Percentiles rank a stretch among this genome's conserved stretches.
Evolutionary conservation across 768 basidiomycete genomes (phyloP).

Genomic region (Hygrophoropsis aurantiaca): DNA sequence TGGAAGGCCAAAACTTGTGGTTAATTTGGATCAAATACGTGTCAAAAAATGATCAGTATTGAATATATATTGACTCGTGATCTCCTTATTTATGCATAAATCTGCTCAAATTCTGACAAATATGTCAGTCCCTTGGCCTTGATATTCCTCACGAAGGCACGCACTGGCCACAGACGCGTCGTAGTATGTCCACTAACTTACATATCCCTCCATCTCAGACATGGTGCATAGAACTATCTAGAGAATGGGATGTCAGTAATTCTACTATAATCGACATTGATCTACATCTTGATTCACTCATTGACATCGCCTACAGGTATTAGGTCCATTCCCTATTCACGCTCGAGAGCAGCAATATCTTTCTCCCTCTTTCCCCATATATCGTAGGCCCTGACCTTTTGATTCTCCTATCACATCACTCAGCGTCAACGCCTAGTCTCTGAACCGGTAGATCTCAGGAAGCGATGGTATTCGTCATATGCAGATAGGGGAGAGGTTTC

Average conservation of each 20-base stretch:
- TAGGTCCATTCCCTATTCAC: constrained; percentile 83
- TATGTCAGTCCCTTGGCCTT: no score
- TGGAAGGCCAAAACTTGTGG: no score
- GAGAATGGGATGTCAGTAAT: constrained; percentile 24
- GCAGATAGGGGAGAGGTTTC: constrained; percentile 59
- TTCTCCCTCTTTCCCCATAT: constrained; percentile 73
- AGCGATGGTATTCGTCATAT: constrained; percentile 65
- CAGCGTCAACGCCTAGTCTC: constrained; percentile 39
- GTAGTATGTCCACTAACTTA: no score
- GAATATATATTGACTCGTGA: no score
- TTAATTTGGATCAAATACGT: no score
- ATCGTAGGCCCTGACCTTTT: constrained; percentile 42
- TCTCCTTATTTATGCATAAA: no score
- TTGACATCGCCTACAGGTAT: constrained; percentile 42
- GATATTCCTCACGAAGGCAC: no score
- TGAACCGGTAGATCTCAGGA: constrained; percentile 46
- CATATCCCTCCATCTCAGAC: background rate
- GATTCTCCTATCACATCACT: constrained; percentile 2
- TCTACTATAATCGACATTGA: background rate
- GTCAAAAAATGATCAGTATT: no score
- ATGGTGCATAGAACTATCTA: constrained; percentile 21
- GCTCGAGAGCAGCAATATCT: constrained; percentile 82
- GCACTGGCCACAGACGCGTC: no score
- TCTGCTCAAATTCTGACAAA: no score
- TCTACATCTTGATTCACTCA: background rate